Conservation (phyloP, 164 flowering plant genomes). For the Annona squamosa region DNA sequence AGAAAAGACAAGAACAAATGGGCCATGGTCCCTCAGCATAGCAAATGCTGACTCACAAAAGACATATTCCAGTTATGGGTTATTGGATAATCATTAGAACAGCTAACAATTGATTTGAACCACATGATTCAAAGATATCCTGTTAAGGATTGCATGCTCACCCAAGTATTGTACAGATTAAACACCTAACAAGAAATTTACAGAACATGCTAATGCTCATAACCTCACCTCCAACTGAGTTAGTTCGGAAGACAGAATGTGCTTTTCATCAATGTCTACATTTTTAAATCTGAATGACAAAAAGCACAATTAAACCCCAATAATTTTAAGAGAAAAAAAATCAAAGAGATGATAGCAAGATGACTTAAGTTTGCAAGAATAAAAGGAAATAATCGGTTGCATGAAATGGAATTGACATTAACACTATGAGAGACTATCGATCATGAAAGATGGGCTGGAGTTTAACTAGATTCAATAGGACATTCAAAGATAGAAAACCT, state of each 20-base stretch:
- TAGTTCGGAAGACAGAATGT: constrained; percentile 31
- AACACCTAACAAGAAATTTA: background rate
- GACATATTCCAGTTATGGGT: too few species aligned
- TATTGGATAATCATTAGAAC: background rate
- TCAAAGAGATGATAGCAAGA: background rate
- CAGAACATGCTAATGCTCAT: background rate
- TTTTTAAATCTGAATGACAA: constrained; percentile 44
- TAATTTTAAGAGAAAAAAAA: background rate
- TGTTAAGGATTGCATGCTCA: background rate
- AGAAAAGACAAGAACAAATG: too few species aligned
- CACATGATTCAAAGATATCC: background rate
- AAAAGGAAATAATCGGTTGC: background rate
- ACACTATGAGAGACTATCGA: background rate
- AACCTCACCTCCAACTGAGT: constrained; percentile 53
- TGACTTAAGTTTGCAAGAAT: background rate
- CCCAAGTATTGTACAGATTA: background rate
- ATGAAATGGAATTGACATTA: background rate
- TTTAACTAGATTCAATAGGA: too few species aligned
- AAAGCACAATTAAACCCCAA: background rate
- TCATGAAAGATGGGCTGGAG: too few species aligned
- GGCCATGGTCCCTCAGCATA: too few species aligned
- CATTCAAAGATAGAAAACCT: too few species aligned
- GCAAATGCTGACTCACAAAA: too few species aligned
- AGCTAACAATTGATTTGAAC: background rate
- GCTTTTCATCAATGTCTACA: constrained; percentile 25